Base-by-base conservation (phyloP, 23 red algal genomes). In the Cyanidium caldarium region DNA sequence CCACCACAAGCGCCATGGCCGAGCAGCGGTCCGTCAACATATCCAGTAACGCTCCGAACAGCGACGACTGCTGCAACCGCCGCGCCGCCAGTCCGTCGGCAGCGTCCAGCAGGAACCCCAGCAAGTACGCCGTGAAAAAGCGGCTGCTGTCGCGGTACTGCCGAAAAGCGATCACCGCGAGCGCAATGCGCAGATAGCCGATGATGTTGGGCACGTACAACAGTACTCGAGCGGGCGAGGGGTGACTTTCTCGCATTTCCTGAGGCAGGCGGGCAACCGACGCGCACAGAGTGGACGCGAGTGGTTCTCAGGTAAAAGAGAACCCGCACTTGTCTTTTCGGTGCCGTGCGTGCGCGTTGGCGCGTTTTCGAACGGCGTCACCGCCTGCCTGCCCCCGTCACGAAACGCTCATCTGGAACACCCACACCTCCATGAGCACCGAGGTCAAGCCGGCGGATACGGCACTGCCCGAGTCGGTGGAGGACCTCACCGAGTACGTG, bases 1-100 rank as follows among this genome's bases (percentile, higher is more conserved):
- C 39, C 2, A 72, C 72, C 10, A 94, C 72, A 0, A 94, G 65
- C 0, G 80, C 87, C 10, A 68, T 68, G 0, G 87, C 85, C 16
- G 76, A 73, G 42, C 71, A 80, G 3, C 87, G 81, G 65, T 94
- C 87, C 30, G 87, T 94, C 13, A 94, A 38, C 87, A 94, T 94
- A 35, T 94, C 87, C 37, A 94, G 67, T 41, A 77, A 46, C 1
- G 87, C 80, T 28, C 87, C 87, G 42, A 86, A 86, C 0, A 67
- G 75, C 26, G 85, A 81, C 10, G 69, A 37, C 73, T 94, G 87
- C 28, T 82, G 38, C 17, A 94, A 58, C 5, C 31, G 56, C 0
- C 87, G 73, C 16, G 87, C 87, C 14, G 87, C 87, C 38, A 80
- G 78, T 20, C 87, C 87, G 68, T 94, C 87, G n/a, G 81, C 87